Evolutionary conservation across 768 basidiomycete genomes (phyloP), one percentile per base, ranked within the genome.

Genomic region (Galerina sulciceps): DNA sequence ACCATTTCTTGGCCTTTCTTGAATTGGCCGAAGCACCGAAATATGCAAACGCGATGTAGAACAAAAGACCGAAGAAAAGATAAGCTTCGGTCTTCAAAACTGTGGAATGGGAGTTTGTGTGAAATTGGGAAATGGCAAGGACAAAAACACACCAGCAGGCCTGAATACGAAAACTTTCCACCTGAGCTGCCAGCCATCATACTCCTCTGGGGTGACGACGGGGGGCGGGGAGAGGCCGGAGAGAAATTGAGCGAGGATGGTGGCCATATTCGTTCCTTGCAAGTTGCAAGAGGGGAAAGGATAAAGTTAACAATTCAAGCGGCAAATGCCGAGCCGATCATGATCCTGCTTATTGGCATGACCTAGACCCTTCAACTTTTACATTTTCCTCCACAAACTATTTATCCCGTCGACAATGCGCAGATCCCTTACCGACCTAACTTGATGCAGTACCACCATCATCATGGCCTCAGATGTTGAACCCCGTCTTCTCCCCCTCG

Each of bases 121-220:
- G 31, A 31, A 20, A 18, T 15, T 13, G 51, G 47, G 18, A 17
- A 45, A 55, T 1, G 26, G 38, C 52, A 53, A 26, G 34, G 53
- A 15, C 13, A 35, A 22, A 15, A 38, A 77, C 87, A 63, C 67
- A 89, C 89, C 69, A 9, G 88, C 91, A 17, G 94, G 95, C 42
- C 94, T 81, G 76, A 96, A 93, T 37, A 88, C 85, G 65, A 97
- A 74, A 55, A 85, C 77, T 68, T 81, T 87, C 88, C 89, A 95
- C 61, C 75, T 80, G 71, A 79, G 88, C 72, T 97, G 83, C 45
- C 84, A 72, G 17, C 94, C 94, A 36, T 89, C 81, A 71, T 94
- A 97, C 8, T 89, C 77, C 6, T 76, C 73, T 10, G 79, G 73
- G 20, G 83, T 77, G 35, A 81, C 66, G 54, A 85, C 76, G 2